Evolutionary conservation across 2,329 filamentous ascomycete genomes (phyloP), one percentile per base, ranked within the genome.

Genomic region (Ophiocordyceps camponoti-floridani): DNA sequence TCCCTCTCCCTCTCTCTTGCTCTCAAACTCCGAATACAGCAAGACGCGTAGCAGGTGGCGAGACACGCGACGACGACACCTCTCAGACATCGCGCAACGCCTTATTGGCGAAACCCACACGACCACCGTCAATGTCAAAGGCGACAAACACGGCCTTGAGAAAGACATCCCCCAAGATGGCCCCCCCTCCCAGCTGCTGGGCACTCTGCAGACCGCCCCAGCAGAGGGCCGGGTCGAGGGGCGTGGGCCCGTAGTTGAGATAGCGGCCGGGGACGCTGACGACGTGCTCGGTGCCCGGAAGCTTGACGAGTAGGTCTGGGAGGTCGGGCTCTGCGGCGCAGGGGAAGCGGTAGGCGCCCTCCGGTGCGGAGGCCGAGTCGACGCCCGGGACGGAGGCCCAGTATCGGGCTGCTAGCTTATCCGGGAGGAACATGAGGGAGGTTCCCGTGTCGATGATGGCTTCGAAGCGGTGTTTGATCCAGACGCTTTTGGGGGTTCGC

Each of bases 101-200:
- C 58, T 71, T 71, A 48, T 61, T 61, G 42, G 66, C 68, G 47
- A 71, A 64, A 1, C 68, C 68, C 26, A 64, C 53, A 14, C 51
- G 55, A 13, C 57, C 54, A 13, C 52, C 56, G 43, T 66, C 62
- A 11, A 70, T 50, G 43, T 86, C 80, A 58, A 85, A 86, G 42
- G 85, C 75, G 28, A 81, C 77, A 56, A 82, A 87, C 49, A 83
- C 68, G 45, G 74, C 74, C 73, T 91, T 91, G 51, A 91, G 70
- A 65, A 87, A 84, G 46, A 83, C 69, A 48, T 88, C 83, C 10
- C 85, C 85, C 46, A 88, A 73, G 55, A 93, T 85, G 46, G 70
- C 75, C 49, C 79, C 10, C 38, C 35, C 69, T 2, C 57, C 54
- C 43, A 66, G 52, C 23, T 54, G 55, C 14, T 60, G 61, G 40